Base-by-base conservation (phyloP, 768 basidiomycete species). In the Boletus vermiculosoides region DNA sequence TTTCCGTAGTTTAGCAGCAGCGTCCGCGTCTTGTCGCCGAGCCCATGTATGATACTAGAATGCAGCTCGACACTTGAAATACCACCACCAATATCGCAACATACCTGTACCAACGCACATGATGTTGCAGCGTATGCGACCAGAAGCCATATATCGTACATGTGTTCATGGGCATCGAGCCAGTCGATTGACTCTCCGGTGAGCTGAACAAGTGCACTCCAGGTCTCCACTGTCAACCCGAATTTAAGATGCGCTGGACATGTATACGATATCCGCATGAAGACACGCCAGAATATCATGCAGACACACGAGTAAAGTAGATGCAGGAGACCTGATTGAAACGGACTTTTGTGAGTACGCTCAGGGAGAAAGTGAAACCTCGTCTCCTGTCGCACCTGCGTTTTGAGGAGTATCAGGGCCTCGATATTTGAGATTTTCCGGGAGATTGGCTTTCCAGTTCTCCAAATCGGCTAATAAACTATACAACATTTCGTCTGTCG, bases 241-340 rank as follows among this genome's bases (percentile, higher is more conserved):
- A 96, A 94, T 68, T 90, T 94, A 66, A 96, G 82, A 67, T 97
- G 94, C 12, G 83, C 83, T 10, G 96, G 94, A 67, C 92, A 90
- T 20, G 86, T 81, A 75, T 97, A 98, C 56, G 92, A 94, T 73
- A 98, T 93, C 50, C 96, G 85, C 92, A 98, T 95, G 77, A 98
- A 98, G 33, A 97, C 94, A 49, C 96, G 88, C 87, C 93, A 97
- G 75, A 97, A 95, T 72, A 98, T 90, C 86, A 98, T 97, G 63
- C 86, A 88, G 44, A 98, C 86, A 67, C 91, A 93, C 31, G 90
- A 83, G 70, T 92, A 94, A 40, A 93, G 79, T 51, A 98, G 73
- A 72, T 97, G 94, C 23, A 99, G 78, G 54, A 97, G 77, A 41
- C 96, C 95, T 92, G 63, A 22, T 30, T 18, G 31, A 54, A 45